Evolutionary conservation across 169 alveolate genomes (phyloP).

Genomic region (Plasmodium inui): DNA sequence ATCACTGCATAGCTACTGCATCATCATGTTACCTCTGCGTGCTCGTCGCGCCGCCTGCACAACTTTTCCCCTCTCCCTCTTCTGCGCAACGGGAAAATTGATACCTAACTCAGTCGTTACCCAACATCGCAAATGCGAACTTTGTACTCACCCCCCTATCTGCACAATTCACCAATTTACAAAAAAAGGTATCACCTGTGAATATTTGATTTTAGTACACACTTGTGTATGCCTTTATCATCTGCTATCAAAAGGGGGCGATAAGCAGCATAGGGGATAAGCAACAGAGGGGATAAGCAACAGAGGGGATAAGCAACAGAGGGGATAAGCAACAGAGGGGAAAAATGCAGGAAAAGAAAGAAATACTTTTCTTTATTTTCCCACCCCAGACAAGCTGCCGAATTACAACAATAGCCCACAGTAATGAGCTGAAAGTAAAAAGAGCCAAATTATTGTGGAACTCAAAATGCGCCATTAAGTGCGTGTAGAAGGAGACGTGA

Average conservation of each 20-base stretch:
- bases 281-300: no score
- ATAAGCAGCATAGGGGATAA: no score
- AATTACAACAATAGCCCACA: not conserved
- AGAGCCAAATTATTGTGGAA: not conserved
- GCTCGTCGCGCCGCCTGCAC: not conserved
- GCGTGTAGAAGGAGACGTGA: not conserved
- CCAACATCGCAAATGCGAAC: not conserved
- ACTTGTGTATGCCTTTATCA: not conserved
- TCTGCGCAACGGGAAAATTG: not conserved
- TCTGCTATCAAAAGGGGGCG: not conserved
- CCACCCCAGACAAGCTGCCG: slow-evolving; percentile 1
- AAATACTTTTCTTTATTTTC: not conserved
- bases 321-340: no score
- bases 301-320: no score
- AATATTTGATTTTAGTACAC: not conserved
- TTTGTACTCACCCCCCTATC: not conserved
- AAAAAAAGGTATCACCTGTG: not conserved
- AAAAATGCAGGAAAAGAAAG: not conserved
- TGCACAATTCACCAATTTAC: not conserved
- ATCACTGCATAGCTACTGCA: not conserved
- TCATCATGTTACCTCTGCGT: not conserved
- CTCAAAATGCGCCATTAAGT: not conserved
- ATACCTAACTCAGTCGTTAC: not conserved
- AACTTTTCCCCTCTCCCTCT: not conserved
- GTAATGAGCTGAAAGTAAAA: not conserved